Conservation (phyloP, 2,329 filamentous ascomycete species). For the Botrytis paeoniae region DNA sequence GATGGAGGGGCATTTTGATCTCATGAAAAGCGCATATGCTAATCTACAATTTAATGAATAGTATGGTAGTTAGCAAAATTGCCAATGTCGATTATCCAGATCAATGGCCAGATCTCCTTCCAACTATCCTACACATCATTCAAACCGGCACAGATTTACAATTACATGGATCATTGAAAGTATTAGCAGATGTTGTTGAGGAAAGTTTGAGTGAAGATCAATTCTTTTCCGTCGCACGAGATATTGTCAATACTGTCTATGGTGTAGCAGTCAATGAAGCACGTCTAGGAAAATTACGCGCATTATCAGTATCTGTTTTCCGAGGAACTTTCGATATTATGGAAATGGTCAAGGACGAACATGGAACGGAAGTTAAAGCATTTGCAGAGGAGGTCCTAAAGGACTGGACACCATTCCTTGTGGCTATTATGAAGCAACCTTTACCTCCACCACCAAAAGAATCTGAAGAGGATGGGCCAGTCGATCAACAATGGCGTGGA, state of each 20-base stretch:
- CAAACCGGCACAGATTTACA: slow-evolving; percentile 72
- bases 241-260: slow-evolving; percentile 81
- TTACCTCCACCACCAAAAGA: slow-evolving; percentile 60
- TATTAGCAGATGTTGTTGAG: slow-evolving; percentile 85
- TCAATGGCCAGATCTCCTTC: slow-evolving; percentile 87
- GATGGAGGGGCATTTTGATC: not conserved
- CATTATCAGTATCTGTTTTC: slow-evolving; percentile 86
- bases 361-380: slow-evolving; percentile 77
- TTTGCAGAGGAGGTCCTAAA: slow-evolving; percentile 85
- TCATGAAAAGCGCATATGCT: slow-evolving; percentile 8
- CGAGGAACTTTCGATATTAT: slow-evolving; percentile 89
- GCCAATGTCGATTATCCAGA: slow-evolving; percentile 91
- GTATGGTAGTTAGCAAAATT: slow-evolving; percentile 84
- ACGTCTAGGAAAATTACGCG: slow-evolving; percentile 72
- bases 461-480: slow-evolving; percentile 54
- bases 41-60: slow-evolving; percentile 35
- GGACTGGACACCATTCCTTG: slow-evolving; percentile 88
- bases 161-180: slow-evolving; percentile 83
- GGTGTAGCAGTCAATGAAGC: slow-evolving; percentile 74
- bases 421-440: slow-evolving; percentile 69
- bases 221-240: slow-evolving; percentile 84
- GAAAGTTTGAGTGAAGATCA: slow-evolving; percentile 92
- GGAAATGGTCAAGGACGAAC: slow-evolving; percentile 94
- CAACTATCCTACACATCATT: slow-evolving; percentile 74
- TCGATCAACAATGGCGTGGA: slow-evolving; percentile 69